Evolutionary conservation across 164 flowering plant species (phyloP), one percentile per base, ranked within the genome.

Genomic region (Vitis amurensis): DNA sequence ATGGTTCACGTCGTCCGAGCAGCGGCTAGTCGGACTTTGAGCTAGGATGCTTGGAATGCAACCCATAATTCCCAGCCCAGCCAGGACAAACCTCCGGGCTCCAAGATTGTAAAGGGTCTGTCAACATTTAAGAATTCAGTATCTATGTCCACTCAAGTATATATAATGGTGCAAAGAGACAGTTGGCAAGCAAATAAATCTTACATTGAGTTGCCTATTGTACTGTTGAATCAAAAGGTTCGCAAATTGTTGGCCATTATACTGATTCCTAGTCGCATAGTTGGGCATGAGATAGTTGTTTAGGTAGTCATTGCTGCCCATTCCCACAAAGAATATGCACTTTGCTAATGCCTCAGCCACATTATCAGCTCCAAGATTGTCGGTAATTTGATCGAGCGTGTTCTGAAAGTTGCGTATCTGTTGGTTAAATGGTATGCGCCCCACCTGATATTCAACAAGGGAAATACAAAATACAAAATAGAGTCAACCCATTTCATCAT

Each of bases 281-380:
- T 87, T 93, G 6, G 98, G 97, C 95, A 96, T 88, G 49, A 96
- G 84, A 75, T 96, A 96, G 72, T 96, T 96, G 88, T 94, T 94
- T n/a, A 91, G 86, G 80, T 94, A 91, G 86, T 94, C 98, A 66
- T 94, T 94, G 86, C 97, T 94, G 8, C 98, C 97, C 93, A 94
- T 89, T n/a, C 97, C 98, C 0, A 94, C 88, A 59, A 91, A 92
- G 85, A 94, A 91, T 48, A 94, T 79, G 84, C 89, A 86, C 19
- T 69, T 67, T 0, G 77, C 74, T 4, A 94, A 55, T 0, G 85
- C 75, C 14, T 61, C 44, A 0, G 90, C 84, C 9, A 81, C 84
- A 30, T 82, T 85, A 6, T 66, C 81, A 0, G 91, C 95, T 0
- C 97, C 93, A 0, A 85, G 75, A 61, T 74, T 85, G 68, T 67